Percentiles rank a stretch among this genome's conserved stretches.
These are phyloP conservation scores for Arthrinium puccinioides DNA, from an alignment of 2,329 filamentous ascomycete species.

Conservation along the genomic window DNA sequence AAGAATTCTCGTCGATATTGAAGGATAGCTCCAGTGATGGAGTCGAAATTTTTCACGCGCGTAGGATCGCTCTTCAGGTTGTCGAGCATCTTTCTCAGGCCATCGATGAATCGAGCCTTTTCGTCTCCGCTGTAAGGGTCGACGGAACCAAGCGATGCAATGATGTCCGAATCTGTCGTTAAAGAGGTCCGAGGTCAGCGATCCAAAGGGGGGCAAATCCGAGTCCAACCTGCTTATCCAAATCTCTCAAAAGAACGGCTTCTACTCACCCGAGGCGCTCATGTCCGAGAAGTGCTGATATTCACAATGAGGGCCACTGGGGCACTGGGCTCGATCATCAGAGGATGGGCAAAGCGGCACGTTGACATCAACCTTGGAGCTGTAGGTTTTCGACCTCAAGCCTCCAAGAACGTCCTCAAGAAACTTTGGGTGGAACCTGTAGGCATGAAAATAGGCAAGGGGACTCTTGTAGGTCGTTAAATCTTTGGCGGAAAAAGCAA, in stretches of 20 bases:
- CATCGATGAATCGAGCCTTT: constrained; percentile 53
- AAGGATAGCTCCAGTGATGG: constrained; percentile 60
- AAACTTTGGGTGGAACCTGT: constrained; percentile 81
- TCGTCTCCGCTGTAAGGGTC: constrained; percentile 57
- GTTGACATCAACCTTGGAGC: constrained; percentile 75
- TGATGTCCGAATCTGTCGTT: constrained; percentile 61
- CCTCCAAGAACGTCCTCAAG: constrained; percentile 63
- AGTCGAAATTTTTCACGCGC: constrained; percentile 58
- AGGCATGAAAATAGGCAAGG: constrained; percentile 75
- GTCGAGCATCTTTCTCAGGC: constrained; percentile 54
- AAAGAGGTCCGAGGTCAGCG: constrained; percentile 37
- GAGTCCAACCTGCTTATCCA: constrained; percentile 17
- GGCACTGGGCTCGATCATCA: constrained; percentile 60
- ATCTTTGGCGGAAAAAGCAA: constrained; percentile 11
- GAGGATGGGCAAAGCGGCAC: constrained; percentile 73
- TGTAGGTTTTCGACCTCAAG: constrained; percentile 86
- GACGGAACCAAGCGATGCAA: constrained; percentile 62
- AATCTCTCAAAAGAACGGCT: background rate
- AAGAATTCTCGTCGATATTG: constrained; percentile 59
- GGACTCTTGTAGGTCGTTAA: constrained; percentile 73
- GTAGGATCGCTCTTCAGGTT: constrained; percentile 42
- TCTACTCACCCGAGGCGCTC: constrained; percentile 64
- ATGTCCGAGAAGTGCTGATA: constrained; percentile 75
- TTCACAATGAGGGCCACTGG: constrained; percentile 63
- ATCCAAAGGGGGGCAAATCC: constrained; percentile 31